phyloP scores from a whole-genome alignment of 495 filamentous ascomycete genomes.

The Acidomyces sp. region DNA sequence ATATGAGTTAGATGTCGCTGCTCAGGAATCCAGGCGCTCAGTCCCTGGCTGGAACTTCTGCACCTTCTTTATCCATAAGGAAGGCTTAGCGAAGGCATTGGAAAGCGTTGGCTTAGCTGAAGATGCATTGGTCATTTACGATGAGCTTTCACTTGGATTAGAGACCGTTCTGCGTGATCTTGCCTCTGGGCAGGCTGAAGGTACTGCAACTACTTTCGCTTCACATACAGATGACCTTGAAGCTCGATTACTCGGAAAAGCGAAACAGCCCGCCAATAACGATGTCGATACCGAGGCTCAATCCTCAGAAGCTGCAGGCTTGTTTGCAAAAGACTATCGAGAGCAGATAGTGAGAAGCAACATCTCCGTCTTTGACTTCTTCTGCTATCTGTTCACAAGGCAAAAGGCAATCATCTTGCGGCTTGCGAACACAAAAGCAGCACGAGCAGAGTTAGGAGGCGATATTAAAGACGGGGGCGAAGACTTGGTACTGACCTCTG shows the following conservation, averaged over 20 bases:
- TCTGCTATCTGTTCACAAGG: conserved; percentile 82
- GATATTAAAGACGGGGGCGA: conserved; percentile 34
- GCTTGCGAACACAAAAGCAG: conserved; percentile 48
- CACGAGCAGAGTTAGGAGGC: conserved; percentile 5
- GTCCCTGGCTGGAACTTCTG: conserved; percentile 98
- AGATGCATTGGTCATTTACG: conserved; percentile 84
- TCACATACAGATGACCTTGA: conserved; percentile 59
- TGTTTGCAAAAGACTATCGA: conserved; percentile 63
- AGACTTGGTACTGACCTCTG: conserved; percentile 60
- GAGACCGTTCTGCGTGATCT: conserved; percentile 73
- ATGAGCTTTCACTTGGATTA: conserved; percentile 76
- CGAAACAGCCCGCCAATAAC: conserved; percentile 9
- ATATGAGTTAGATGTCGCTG: conserved; percentile 94
- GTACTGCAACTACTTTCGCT: conserved; percentile 54
- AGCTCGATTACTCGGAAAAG: conserved; percentile 14
- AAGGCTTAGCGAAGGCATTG: conserved; percentile 83
- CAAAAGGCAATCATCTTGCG: conserved; percentile 75
- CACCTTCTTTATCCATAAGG: conserved; percentile 95
- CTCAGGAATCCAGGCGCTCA: conserved; percentile 75
- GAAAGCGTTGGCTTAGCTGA: conserved; percentile 94
- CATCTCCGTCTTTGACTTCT: conserved; percentile 95
- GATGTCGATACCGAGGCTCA: conserved; percentile 21
- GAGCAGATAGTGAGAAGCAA: conserved; percentile 90
- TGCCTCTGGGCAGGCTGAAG: conserved; percentile 38
- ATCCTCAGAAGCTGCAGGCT: background rate